phyloP scores from a whole-genome alignment of 768 basidiomycete species.

The Boletus vinaceobasis region DNA sequence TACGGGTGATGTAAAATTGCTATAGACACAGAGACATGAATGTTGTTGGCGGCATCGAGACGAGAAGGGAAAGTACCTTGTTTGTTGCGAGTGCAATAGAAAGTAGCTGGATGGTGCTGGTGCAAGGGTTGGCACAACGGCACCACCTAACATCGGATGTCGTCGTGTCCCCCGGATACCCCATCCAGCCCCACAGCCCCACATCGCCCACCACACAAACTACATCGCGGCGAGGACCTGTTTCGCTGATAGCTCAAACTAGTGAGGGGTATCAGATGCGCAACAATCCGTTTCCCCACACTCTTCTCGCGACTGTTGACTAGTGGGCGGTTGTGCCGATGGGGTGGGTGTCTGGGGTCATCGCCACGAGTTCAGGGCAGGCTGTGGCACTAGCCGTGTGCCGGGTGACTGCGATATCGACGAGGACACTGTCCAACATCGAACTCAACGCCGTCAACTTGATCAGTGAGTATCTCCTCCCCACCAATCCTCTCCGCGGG shows the following conservation, averaged over 20 bases:
- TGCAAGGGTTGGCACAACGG: conserved; percentile 3
- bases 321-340: conserved; percentile 11
- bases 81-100: background rate
- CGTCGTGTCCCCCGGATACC: conserved; percentile 19
- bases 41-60: background rate
- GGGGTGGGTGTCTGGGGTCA: conserved; percentile 20
- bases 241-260: background rate
- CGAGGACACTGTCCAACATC: conserved; percentile 11
- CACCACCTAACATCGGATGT: background rate
- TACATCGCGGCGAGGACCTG: background rate
- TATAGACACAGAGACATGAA: background rate
- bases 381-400: background rate
- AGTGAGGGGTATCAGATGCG: background rate
- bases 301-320: background rate
- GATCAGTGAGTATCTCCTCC: conserved; percentile 35
- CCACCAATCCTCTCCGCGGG: background rate
- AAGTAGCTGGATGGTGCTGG: conserved; percentile 4
- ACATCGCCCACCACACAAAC: background rate
- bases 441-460: conserved; percentile 24
- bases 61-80: conserved; percentile 2
- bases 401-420: background rate
- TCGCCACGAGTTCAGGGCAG: conserved; percentile 26
- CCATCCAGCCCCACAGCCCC: too few species aligned
- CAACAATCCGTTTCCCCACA: too few species aligned
- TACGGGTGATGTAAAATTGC: conserved; percentile 1